Evolutionary conservation across 2,329 filamentous ascomycete species (phyloP).

Genomic region (Cordyceps farinosa): DNA sequence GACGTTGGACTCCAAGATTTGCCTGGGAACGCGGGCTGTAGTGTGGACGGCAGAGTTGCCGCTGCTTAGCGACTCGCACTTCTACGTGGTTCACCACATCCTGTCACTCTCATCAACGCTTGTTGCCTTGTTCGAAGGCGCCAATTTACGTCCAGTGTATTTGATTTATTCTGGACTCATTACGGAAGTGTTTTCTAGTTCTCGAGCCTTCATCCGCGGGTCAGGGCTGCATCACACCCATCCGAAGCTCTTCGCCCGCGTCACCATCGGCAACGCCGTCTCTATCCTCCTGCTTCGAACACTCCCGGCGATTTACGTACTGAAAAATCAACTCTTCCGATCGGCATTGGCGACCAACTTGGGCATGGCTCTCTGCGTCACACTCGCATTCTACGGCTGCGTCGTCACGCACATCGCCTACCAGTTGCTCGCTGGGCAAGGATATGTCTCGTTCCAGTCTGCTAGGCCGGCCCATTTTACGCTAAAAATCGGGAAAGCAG

Average conservation of each 20-base stretch:
- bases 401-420: constrained; percentile 1
- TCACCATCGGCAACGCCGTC: neutral
- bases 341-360: neutral
- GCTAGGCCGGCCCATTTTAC: neutral
- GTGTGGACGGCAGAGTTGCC: constrained; percentile 22
- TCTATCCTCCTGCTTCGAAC: neutral
- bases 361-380: neutral
- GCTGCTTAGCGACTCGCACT: constrained; percentile 16
- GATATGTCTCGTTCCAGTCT: neutral
- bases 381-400: neutral
- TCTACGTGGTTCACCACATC: constrained; percentile 19
- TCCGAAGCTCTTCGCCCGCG: constrained; percentile 1
- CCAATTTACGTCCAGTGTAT: constrained; percentile 12
- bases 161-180: constrained; percentile 19
- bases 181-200: constrained; percentile 19
- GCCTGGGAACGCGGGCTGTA: constrained; percentile 15
- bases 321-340: neutral
- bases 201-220: constrained; percentile 11
- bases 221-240: neutral
- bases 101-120: constrained; percentile 17
- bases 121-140: neutral
- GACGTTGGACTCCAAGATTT: constrained; percentile 14
- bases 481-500: neutral
- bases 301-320: neutral
- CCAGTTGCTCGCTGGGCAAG: neutral